phyloP scores from a whole-genome alignment of 495 filamentous ascomycete genomes.

The Lindgomyces ingoldianus region DNA sequence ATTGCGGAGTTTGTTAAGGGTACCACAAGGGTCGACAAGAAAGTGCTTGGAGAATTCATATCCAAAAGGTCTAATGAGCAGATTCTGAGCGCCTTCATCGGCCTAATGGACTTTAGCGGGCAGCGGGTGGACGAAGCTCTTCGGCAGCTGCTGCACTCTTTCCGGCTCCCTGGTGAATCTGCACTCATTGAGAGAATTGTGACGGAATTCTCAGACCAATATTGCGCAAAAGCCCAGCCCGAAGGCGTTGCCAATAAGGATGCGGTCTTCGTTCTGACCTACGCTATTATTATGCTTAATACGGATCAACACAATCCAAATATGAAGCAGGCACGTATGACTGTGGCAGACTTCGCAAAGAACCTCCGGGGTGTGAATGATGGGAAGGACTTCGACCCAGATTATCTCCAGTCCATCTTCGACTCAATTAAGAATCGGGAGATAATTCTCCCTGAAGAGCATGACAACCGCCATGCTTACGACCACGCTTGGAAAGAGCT shows the following conservation, averaged over 20 bases:
- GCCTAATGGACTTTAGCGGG: constrained; percentile 79
- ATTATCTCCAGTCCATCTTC: constrained; percentile 86
- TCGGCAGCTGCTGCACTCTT: constrained; percentile 82
- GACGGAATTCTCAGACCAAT: constrained; percentile 81
- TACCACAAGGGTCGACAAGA: constrained; percentile 86
- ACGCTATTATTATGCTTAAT: constrained; percentile 96
- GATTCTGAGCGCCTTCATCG: constrained; percentile 79
- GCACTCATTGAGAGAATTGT: constrained; percentile 91
- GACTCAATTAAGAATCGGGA: constrained; percentile 89
- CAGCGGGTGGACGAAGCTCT: constrained; percentile 89
- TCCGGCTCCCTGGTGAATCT: constrained; percentile 91
- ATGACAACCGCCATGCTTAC: constrained; percentile 93
- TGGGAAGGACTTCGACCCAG: constrained; percentile 77
- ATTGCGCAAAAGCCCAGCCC: constrained; percentile 69
- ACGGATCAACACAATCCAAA: constrained; percentile 96
- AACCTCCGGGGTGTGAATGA: constrained; percentile 89
- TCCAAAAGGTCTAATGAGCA: constrained; percentile 84
- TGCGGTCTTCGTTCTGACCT: constrained; percentile 85
- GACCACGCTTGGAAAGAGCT: constrained; percentile 97
- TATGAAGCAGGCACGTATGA: constrained; percentile 81
- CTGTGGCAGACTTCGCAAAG: constrained; percentile 71
- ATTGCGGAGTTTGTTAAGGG: constrained; percentile 83
- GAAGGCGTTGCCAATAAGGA: constrained; percentile 84
- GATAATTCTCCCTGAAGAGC: constrained; percentile 96
- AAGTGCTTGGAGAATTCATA: constrained; percentile 83